phyloP scores from a whole-genome alignment of 768 basidiomycete species.

The Lactarius psammicola region DNA sequence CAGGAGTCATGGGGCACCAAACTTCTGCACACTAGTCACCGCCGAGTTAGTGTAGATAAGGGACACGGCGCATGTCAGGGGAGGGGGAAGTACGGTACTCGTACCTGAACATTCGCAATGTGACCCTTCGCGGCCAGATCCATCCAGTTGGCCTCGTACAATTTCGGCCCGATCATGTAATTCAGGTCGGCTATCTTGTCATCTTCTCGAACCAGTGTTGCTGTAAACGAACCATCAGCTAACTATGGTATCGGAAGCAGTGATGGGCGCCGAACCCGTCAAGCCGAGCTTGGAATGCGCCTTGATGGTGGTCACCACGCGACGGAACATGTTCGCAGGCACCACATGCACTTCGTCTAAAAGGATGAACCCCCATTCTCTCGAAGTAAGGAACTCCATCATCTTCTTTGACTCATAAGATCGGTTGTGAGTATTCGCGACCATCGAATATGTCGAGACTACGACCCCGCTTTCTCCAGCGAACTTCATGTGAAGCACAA shows the following conservation, averaged over 20 bases:
- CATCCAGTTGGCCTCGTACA: slow-evolving; percentile 99
- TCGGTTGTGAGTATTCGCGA: slow-evolving; percentile 96
- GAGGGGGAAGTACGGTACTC: slow-evolving; percentile 29
- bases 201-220: slow-evolving; percentile 97
- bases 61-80: slow-evolving; percentile 10
- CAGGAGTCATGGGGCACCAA: slow-evolving; percentile 99
- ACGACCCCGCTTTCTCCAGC: slow-evolving; percentile 97
- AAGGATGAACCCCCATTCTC: slow-evolving; percentile 98
- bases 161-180: slow-evolving; percentile 98
- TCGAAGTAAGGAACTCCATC: slow-evolving; percentile 99
- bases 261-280: slow-evolving; percentile 60
- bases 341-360: slow-evolving; percentile 99
- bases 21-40: slow-evolving; percentile 88
- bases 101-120: slow-evolving; percentile 98
- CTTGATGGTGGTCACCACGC: slow-evolving; percentile 97
- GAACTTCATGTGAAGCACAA: slow-evolving; percentile 54
- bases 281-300: slow-evolving; percentile 98
- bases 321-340: slow-evolving; percentile 97
- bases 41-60: slow-evolving; percentile 14
- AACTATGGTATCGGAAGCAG: slow-evolving; percentile 10
- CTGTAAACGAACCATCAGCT: slow-evolving; percentile 41
- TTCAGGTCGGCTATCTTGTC: slow-evolving; percentile 98
- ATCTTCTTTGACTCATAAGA: slow-evolving; percentile 99
- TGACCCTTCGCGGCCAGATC: slow-evolving; percentile 99
- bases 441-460: slow-evolving; percentile 99